Base-by-base conservation (phyloP, 805 yeast genomes). In the Zygoascus ofunaensis region DNA sequence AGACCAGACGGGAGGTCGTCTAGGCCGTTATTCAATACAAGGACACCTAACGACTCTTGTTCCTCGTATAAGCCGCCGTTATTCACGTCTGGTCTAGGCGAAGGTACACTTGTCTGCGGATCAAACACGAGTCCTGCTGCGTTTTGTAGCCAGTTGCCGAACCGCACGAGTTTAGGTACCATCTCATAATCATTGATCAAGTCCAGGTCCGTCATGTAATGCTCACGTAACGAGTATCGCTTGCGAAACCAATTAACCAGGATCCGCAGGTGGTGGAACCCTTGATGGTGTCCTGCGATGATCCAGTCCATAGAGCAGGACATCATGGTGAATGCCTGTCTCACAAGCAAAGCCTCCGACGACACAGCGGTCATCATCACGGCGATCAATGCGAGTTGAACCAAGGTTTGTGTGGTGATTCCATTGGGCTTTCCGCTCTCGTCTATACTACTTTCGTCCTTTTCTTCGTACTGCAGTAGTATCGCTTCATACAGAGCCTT, bases 61-160 rank as follows among this genome's bases (percentile, higher is more conserved):
- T 49, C 54, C 22, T 50, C 54, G 23, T 48, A 47, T 23, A 43
- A 44, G 5, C 33, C 22, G 15, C 41, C 39, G 14, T 30, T 37
- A 3, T 40, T 35, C 7, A 37, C 20, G 14, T 28, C 41, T 19
- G 46, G 46, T 5, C 42, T 30, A 17, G 35, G 23, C 23, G 43
- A 42, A 15, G 38, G 44, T 4, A 42, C 49, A 1, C 51, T 48
- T n/a, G 50, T 47, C 10, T 26, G 19, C 8, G 45, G 39, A 26
- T 50, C 53, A 33, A 50, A 50, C 22, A 23, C 21, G 28, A 50
- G 24, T 30, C 49, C 51, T 17, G 26, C 41, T 5, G 34, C 19
- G n/a, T 23, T 15, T 5, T 42, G 28, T 18, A 42, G 17, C 2
- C 19, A 17, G 30, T 44, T 45, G 17, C 41, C 35, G 5, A 46